Percentiles rank a stretch among this genome's conserved stretches.
phyloP scores from a whole-genome alignment of 2,329 filamentous ascomycete genomes.

The Oidium heveae region DNA sequence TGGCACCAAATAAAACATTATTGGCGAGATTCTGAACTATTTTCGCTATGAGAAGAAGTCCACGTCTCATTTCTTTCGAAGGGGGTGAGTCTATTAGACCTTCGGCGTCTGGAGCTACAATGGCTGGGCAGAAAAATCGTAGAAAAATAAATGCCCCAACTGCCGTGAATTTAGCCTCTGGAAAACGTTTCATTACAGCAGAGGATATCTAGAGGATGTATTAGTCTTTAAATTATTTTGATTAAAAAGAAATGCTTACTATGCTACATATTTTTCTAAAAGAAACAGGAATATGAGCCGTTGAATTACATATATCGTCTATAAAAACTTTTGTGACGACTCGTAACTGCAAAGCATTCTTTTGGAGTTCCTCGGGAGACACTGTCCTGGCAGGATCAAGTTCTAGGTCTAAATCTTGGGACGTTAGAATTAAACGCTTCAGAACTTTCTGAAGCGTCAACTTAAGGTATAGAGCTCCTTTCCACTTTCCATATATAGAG shows the following conservation, averaged over 20 bases:
- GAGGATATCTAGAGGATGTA: conserved; percentile 24
- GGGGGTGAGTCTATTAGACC: conserved; percentile 34
- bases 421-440: conserved; percentile 38
- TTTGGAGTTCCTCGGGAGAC: conserved; percentile 35
- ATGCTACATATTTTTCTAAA: conserved; percentile 45
- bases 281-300: conserved; percentile 31
- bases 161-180: conserved; percentile 45
- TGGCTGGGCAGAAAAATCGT: conserved; percentile 47
- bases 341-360: conserved; percentile 38
- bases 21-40: conserved; percentile 48
- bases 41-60: conserved; percentile 43
- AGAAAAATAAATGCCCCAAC: conserved; percentile 48
- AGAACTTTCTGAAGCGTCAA: conserved; percentile 40
- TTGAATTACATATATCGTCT: conserved; percentile 41
- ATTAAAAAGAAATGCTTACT: conserved; percentile 17
- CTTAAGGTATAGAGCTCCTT: conserved; percentile 36
- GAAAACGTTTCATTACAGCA: conserved; percentile 36
- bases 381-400: conserved; percentile 36
- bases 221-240: background rate
- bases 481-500: conserved; percentile 48
- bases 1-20: conserved; percentile 45
- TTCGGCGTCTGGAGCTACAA: conserved; percentile 43
- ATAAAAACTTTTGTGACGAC: conserved; percentile 48
- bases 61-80: conserved; percentile 43
- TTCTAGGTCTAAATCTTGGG: conserved; percentile 41